Evolutionary conservation across 352 stramenopile genomes (phyloP).

Genomic region (Hyaloperonospora brassicae): DNA sequence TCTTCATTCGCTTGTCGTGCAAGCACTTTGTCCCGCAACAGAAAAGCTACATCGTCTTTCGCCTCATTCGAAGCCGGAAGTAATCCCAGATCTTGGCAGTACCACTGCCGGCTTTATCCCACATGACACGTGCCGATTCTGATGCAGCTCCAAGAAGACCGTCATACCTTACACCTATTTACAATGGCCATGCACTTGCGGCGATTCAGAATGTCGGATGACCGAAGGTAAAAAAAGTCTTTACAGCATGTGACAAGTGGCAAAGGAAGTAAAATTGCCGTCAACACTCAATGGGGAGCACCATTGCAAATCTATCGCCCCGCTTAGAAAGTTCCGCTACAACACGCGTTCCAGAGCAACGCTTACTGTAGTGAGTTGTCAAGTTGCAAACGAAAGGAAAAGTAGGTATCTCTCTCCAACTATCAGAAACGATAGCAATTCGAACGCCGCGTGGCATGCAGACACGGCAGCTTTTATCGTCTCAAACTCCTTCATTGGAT

Average conservation of each 20-base stretch:
- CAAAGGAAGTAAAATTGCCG: slow-evolving; percentile 51
- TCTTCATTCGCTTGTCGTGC: too few species aligned
- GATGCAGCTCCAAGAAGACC: slow-evolving; percentile 56
- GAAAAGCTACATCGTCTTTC: slow-evolving; percentile 10
- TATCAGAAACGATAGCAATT: slow-evolving; percentile 47
- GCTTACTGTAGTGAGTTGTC: slow-evolving; percentile 29
- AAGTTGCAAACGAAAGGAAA: slow-evolving; percentile 22
- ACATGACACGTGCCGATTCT: slow-evolving; percentile 48
- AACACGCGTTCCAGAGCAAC: slow-evolving; percentile 48
- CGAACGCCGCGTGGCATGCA: slow-evolving; percentile 36
- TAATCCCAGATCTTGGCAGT: slow-evolving; percentile 61
- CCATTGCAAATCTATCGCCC: slow-evolving; percentile 36
- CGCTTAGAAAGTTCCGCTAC: slow-evolving; percentile 44
- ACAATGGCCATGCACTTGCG: slow-evolving; percentile 58
- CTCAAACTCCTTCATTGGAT: not conserved
- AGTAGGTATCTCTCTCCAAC: slow-evolving; percentile 30
- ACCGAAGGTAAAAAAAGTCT: too few species aligned
- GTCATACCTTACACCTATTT: slow-evolving; percentile 63
- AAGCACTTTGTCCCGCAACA: too few species aligned
- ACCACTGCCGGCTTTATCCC: slow-evolving; percentile 60
- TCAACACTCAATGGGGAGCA: slow-evolving; percentile 52
- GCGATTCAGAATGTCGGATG: slow-evolving; percentile 10
- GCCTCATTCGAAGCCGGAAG: slow-evolving; percentile 54
- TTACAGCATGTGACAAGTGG: too few species aligned
- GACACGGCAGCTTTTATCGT: slow-evolving; percentile 6